phyloP scores from a whole-genome alignment of 441 rosid species.

The Gossypium trilobum region DNA sequence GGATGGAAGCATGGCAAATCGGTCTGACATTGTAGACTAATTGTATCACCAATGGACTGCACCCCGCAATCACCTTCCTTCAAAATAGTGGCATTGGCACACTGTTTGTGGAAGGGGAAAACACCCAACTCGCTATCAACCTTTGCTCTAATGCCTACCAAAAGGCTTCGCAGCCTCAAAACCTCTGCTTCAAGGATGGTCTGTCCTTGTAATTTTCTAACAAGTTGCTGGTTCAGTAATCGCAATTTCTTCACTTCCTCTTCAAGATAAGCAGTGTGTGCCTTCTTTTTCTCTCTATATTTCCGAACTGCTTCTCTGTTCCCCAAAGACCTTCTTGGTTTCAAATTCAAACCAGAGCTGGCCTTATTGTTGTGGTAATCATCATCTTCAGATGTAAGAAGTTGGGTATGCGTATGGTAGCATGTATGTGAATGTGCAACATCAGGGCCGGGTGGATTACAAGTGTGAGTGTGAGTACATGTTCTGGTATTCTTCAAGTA shows the following conservation, averaged over 20 bases:
- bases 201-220: conserved; percentile 43
- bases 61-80: conserved; percentile 34
- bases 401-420: conserved; percentile 44
- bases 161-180: conserved; percentile 37
- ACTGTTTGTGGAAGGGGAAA: conserved; percentile 40
- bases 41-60: conserved; percentile 16
- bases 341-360: conserved; percentile 19
- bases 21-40: conserved; percentile 15
- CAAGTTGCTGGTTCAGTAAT: conserved; percentile 35
- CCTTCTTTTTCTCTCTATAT: conserved; percentile 73
- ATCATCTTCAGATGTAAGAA: conserved; percentile 31
- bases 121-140: conserved; percentile 43
- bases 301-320: conserved; percentile 67
- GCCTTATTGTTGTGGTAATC: conserved; percentile 22
- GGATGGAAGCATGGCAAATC: conserved; percentile 29
- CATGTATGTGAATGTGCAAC: conserved; percentile 60
- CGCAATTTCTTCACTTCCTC: conserved; percentile 55
- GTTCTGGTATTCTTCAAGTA: conserved; percentile 30
- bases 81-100: conserved; percentile 19
- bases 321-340: conserved; percentile 41
- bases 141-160: conserved; percentile 42
- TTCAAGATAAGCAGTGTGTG: conserved; percentile 53
- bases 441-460: conserved; percentile 47
- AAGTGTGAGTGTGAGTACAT: conserved; percentile 49
- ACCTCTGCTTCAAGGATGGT: conserved; percentile 44